Base-by-base conservation (phyloP, 2,329 filamentous ascomycete species). In the Colletotrichum graminicola region DNA sequence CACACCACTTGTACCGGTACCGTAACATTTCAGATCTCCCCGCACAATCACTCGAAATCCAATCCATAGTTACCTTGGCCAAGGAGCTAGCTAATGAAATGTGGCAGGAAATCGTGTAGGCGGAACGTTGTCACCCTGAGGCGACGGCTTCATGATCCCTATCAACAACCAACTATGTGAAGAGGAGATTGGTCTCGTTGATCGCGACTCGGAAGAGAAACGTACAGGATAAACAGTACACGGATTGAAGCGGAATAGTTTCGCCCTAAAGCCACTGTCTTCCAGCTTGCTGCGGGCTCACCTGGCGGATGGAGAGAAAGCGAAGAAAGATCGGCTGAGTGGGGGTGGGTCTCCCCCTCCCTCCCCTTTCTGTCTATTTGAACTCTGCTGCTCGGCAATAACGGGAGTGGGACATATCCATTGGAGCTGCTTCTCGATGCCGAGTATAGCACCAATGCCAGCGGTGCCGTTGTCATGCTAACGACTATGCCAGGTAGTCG, bases 401-500 rank as follows among this genome's bases (percentile, higher is more conserved):
- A 23, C 12, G 6, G 23, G 21, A 29, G 29, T 29, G 29, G 36
- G 85, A 45, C 84, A 84, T 3, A 89, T 88, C 87, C 87, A 89
- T 73, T 87, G 85, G 56, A 85, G 73, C 45, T 78, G 75, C n/a
- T 84, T 76, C 62, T 83, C 73, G 49, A 88, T 84, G 0, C 85
- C 85, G 1, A 85, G 71, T 83, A 87, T 7, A 87, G 76, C 0
- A 86, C 70, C 32, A 87, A 73, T 0, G 81, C 76, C 12, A 87
- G 75, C 0, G 86, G 86, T 4, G 86, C 84, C 18, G 87, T 83
- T 36, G 88, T 77, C 75, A 87, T 77, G 74, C 86, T 88, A 0
- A 87, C 80, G 14, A 82, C 76, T 23, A 90, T 82, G 5, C 85
- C 85, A 1, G 87, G 87, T 6, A 90, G 77, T n/a, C 88, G 82